These are phyloP conservation scores for Alternaria sp. DNA, from an alignment of 2,329 filamentous ascomycete genomes.

Conservation along the genomic window DNA sequence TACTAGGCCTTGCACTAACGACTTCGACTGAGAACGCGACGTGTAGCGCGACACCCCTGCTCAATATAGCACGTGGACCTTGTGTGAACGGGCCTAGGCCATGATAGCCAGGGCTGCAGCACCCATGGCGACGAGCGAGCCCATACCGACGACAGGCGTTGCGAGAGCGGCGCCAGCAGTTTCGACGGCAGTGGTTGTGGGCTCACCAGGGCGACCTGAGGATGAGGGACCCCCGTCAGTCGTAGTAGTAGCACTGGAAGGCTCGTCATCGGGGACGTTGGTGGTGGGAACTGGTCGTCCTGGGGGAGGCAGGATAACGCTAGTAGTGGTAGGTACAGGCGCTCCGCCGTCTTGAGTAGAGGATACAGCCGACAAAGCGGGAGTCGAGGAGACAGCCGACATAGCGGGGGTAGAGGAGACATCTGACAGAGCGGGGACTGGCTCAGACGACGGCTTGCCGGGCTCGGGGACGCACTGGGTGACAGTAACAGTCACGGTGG, in stretches of 20 bases:
- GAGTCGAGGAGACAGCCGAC: conserved; percentile 20
- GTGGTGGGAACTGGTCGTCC: conserved; percentile 11
- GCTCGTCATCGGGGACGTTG: background rate
- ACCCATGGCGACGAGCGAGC: conserved; percentile 30
- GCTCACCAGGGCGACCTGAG: conserved; percentile 12
- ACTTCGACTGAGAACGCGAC: conserved; percentile 6
- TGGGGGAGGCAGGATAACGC: conserved; percentile 10
- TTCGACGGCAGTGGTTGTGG: conserved; percentile 13
- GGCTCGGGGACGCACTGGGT: conserved; percentile 28
- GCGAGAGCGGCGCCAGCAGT: conserved; percentile 27
- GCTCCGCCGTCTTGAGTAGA: conserved; percentile 18
- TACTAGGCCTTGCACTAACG: conserved; percentile 16
- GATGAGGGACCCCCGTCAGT: conserved; percentile 11
- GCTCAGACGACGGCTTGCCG: conserved; percentile 2
- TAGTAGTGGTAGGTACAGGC: conserved; percentile 8
- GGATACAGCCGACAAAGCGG: conserved; percentile 22
- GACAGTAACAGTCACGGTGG: conserved; percentile 36
- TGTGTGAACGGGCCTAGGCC: conserved; percentile 17
- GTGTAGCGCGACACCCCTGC: background rate
- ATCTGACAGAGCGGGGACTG: conserved; percentile 7
- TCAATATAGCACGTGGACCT: background rate
- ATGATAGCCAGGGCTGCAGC: conserved; percentile 28
- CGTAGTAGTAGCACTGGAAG: background rate
- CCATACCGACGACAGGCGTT: conserved; percentile 25
- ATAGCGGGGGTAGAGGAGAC: conserved; percentile 17